Evolutionary conservation across 164 flowering plant species (phyloP), one percentile per base, ranked within the genome.

Genomic region (Litsea cubeba): DNA sequence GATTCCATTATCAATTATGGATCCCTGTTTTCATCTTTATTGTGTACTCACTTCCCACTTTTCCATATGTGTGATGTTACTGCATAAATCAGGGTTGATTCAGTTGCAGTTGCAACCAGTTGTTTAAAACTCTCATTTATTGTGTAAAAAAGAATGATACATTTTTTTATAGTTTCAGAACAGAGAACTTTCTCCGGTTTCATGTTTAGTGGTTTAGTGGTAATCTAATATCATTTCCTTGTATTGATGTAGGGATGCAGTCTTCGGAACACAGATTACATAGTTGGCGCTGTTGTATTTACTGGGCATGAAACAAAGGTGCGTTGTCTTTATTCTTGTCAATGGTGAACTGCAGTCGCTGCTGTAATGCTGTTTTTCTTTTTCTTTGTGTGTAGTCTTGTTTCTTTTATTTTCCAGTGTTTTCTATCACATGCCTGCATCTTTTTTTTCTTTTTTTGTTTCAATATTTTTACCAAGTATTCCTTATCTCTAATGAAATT

Each of bases 291-390:
- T 83, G 96, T 89, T 72, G 83, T 95, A 75, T 95, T 90, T 76
- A 88, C 97, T 24, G 99, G 99, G 67, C 99, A 91, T 78, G 99
- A 95, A 79, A 91, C 99, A 63, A 95, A 95, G 98, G 99, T 95
- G 62, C 71, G 79, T 58, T 40, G 46, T 40, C 46, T 40, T 40
- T 40, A 8, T 40, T 6, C 46, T 40, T 40, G 46, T 40, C 8
- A 40, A 40, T 7, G 46, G 46, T 8, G 11, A 40, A 40, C 46
- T 40, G 46, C 46, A 40, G 1, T 40, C 46, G 11, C 46, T 40
- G 46, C 20, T n/a, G n/a, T n/a, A n/a, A n/a, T n/a, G n/a, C n/a
- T 54, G 60, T 54, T 17, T 54, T 54, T 51, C 58, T 51, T 20
- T 68, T 51, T 71, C 50, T 24, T 71, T 64, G 20, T 30, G 8